Percentiles rank a stretch among this genome's conserved stretches.
Evolutionary conservation across 805 yeast genomes (phyloP).

Genomic region (Lipomyces starkeyi): DNA sequence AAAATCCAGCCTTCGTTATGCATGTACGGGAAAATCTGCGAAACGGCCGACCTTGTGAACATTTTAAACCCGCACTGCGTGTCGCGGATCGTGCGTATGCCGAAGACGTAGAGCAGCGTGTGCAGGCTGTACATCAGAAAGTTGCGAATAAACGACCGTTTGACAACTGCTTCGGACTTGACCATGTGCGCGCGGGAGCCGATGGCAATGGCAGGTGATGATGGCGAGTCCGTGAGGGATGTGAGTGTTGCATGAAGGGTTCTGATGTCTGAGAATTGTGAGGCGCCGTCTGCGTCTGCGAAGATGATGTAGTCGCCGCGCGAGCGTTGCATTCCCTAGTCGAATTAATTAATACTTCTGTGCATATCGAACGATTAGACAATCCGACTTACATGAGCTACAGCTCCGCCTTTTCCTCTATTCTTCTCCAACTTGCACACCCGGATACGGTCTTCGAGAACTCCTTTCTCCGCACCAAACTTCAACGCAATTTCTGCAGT

Average conservation of each 20-base stretch:
- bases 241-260: conserved; percentile 49
- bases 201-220: conserved; percentile 58
- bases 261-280: conserved; percentile 70
- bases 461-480: conserved; percentile 53
- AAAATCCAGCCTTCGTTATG: conserved; percentile 99
- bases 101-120: conserved; percentile 82
- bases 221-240: background rate
- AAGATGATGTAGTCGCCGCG: conserved; percentile 78
- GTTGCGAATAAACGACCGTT: conserved; percentile 85
- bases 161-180: conserved; percentile 93
- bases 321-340: conserved; percentile 68
- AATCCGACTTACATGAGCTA: conserved; percentile 60
- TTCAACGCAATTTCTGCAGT: conserved; percentile 74
- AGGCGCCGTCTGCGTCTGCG: conserved; percentile 99
- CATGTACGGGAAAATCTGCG: conserved; percentile 78
- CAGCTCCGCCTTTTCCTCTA: conserved; percentile 97
- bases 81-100: conserved; percentile 83
- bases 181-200: conserved; percentile 99
- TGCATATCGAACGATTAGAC: too few relatives aligned
- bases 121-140: conserved; percentile 93
- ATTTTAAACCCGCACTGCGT: conserved; percentile 98
- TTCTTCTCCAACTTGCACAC: conserved; percentile 74
- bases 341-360: background rate
- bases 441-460: conserved; percentile 63
- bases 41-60: conserved; percentile 74